Percentiles rank a stretch among this genome's conserved stretches.
These are phyloP conservation scores for Lactifluus piperatus DNA, from an alignment of 768 basidiomycete genomes.

Conservation along the genomic window DNA sequence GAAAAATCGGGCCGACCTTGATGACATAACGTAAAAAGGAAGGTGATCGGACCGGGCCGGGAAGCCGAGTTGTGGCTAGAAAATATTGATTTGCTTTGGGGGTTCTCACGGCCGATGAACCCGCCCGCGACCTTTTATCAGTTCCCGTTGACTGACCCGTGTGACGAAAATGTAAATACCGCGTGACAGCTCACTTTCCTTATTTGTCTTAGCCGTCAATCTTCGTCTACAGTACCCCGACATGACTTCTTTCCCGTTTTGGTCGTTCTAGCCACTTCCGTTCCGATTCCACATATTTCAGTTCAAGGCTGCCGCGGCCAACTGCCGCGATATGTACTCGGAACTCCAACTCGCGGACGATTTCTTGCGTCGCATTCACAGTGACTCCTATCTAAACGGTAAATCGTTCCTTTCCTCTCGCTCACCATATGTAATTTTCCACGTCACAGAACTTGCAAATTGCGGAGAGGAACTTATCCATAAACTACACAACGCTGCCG, in stretches of 20 bases:
- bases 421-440: not conserved
- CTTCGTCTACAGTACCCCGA: not conserved
- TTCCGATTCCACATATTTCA: not conserved
- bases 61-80: constrained; percentile 33
- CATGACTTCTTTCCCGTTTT: constrained; percentile 9
- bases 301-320: not conserved
- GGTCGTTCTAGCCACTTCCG: constrained; percentile 6
- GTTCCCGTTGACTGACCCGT: constrained; percentile 9
- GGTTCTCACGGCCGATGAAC: constrained; percentile 31
- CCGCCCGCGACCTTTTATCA: constrained; percentile 23
- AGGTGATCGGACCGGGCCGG: constrained; percentile 44
- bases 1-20: constrained; percentile 40
- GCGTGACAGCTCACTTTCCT: constrained; percentile 20
- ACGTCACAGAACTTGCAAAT: constrained; percentile 10
- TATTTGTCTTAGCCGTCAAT: constrained; percentile 20
- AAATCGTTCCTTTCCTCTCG: constrained; percentile 27
- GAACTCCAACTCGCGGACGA: constrained; percentile 9
- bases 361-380: constrained; percentile 1
- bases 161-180: constrained; percentile 20
- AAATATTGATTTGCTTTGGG: constrained; percentile 33
- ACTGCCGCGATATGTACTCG: not conserved
- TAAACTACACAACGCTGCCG: constrained; percentile 10
- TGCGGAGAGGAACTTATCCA: constrained; percentile 30
- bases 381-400: constrained; percentile 7
- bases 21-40: constrained; percentile 61